These are phyloP conservation scores for Sabuloglossum arenarium DNA, from an alignment of 495 filamentous ascomycete genomes.

Conservation along the genomic window DNA sequence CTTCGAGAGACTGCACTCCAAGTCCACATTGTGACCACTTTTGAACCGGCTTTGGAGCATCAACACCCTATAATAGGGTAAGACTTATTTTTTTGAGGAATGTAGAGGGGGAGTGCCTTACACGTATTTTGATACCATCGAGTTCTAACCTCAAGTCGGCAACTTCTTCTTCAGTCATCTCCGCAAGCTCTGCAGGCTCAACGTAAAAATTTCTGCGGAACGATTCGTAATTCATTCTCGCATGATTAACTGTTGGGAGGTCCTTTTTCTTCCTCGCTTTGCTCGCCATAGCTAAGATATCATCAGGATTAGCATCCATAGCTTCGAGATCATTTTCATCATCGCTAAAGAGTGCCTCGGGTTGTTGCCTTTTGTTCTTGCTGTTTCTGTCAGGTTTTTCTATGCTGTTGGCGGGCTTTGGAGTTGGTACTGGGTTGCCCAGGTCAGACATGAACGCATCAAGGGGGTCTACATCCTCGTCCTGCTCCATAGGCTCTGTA, in stretches of 20 bases:
- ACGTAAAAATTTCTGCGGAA: conserved; percentile 90
- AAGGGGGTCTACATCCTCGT: conserved; percentile 74
- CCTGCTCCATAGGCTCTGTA: conserved; percentile 19
- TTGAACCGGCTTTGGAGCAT: conserved; percentile 79
- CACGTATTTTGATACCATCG: conserved; percentile 78
- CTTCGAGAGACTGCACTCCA: conserved; percentile 68
- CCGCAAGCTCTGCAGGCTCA: conserved; percentile 62
- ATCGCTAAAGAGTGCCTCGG: conserved; percentile 70
- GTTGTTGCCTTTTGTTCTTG: conserved; percentile 33
- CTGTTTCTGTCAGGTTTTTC: background rate
- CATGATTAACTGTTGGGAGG: conserved; percentile 65
- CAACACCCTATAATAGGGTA: conserved; percentile 30
- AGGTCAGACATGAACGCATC: conserved; percentile 91
- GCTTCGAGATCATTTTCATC: conserved; percentile 58
- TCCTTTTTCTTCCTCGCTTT: conserved; percentile 93
- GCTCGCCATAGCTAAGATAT: conserved; percentile 68
- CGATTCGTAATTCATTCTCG: conserved; percentile 61
- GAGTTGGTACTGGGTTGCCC: conserved; percentile 22
- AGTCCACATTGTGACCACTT: conserved; percentile 96
- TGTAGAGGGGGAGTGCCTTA: background rate
- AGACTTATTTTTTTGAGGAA: background rate
- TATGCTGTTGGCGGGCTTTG: background rate
- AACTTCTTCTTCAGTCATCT: conserved; percentile 73
- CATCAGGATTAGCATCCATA: conserved; percentile 52
- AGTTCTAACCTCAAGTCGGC: conserved; percentile 65